Evolutionary conservation across 208 protist genomes (phyloP).

Genomic region (Acanthamoeba polyphaga): DNA sequence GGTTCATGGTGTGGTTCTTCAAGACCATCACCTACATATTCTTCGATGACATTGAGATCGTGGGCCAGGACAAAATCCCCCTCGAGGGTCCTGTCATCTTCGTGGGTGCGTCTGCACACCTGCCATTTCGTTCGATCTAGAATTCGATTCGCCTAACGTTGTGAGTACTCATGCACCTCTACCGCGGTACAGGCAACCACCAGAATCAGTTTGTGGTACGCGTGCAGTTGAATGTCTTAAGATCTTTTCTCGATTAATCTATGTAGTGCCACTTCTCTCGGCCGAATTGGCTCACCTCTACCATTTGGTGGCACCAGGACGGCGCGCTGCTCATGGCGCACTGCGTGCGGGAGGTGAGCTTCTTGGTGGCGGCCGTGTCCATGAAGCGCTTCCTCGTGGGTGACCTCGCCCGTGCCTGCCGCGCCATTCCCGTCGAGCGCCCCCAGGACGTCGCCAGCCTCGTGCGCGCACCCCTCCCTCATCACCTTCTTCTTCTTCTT

Average conservation of each 20-base stretch:
- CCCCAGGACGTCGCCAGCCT: slow-evolving; percentile 93
- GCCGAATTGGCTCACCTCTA: no score
- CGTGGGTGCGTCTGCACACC: slow-evolving; percentile 85
- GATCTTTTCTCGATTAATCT: no score
- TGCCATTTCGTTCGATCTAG: background rate
- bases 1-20: slow-evolving; percentile 84
- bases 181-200: slow-evolving; percentile 89
- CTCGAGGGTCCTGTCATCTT: slow-evolving; percentile 94
- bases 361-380: slow-evolving; percentile 95
- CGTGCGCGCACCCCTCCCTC: background rate
- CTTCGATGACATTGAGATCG: slow-evolving; percentile 94
- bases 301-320: slow-evolving; percentile 89
- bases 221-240: background rate
- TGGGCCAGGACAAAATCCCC: slow-evolving; percentile 94
- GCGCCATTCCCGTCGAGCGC: slow-evolving; percentile 94
- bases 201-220: slow-evolving; percentile 92
- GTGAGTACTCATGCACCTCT: background rate
- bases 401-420: slow-evolving; percentile 91
- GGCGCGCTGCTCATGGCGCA: slow-evolving; percentile 94
- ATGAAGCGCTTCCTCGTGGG: slow-evolving; percentile 92
- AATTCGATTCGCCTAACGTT: background rate
- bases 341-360: slow-evolving; percentile 91
- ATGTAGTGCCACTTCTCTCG: no score
- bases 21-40: slow-evolving; percentile 93
- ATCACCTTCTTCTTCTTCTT: no score